Conservation (phyloP, 345 rosid species). For the Eutrema japonicum region DNA sequence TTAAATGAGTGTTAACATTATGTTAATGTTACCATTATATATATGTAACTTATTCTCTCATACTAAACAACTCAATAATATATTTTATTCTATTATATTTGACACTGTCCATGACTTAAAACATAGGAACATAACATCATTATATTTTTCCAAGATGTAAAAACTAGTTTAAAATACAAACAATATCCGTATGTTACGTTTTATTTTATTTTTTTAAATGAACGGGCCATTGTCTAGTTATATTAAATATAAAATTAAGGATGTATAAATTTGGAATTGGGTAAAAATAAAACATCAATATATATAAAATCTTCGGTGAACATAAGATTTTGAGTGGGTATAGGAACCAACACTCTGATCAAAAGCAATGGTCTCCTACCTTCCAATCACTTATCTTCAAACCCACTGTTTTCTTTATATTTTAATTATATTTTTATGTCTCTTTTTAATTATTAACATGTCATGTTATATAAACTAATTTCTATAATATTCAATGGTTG, state of each 20-base stretch:
- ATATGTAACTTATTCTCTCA: no score
- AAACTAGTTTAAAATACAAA: no score
- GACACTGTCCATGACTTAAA: no score
- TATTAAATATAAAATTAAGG: not conserved
- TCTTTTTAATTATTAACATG: slow-evolving; percentile 34
- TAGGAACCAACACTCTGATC: slow-evolving; percentile 30
- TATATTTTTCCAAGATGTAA: no score
- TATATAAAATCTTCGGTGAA: not conserved
- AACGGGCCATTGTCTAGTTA: no score
- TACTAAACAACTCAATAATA: no score
- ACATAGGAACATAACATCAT: no score
- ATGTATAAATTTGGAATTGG: not conserved
- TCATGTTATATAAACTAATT: slow-evolving; percentile 22
- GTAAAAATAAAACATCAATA: not conserved
- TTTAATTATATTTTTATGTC: slow-evolving; percentile 7
- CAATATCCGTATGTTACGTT: not conserved
- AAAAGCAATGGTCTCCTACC: slow-evolving; percentile 43
- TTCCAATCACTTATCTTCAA: slow-evolving; percentile 45
- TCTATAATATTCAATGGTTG: slow-evolving; percentile 31
- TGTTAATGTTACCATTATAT: no score
- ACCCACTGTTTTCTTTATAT: slow-evolving; percentile 32
- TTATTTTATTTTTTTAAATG: no score
- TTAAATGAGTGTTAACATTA: no score
- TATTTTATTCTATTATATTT: no score
- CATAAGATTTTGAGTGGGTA: slow-evolving; percentile 32